A percentile compares a stretch with the other conserved stretches of the same genome.
These are phyloP conservation scores for Neonectria punicea DNA, from an alignment of 2,329 filamentous ascomycete species.

Conservation along the genomic window DNA sequence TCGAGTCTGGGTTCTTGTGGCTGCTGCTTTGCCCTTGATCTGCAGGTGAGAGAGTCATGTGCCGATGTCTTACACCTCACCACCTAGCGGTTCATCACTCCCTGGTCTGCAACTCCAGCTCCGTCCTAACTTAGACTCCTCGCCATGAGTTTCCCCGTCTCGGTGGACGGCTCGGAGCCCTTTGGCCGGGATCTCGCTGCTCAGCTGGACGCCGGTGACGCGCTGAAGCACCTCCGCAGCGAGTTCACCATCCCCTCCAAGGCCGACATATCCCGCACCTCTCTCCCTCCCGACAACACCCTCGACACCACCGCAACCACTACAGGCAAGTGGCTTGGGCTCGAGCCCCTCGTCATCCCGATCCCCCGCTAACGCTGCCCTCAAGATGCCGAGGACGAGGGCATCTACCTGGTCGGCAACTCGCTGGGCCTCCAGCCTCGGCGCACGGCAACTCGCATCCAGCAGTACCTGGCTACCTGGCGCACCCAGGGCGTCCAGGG, in stretches of 20 bases:
- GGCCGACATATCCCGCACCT: conserved; percentile 43
- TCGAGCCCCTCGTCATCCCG: background rate
- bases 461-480: conserved; percentile 81
- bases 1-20: background rate
- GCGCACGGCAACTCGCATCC: conserved; percentile 65
- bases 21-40: background rate
- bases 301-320: background rate
- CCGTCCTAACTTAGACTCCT: conserved; percentile 2
- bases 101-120: background rate
- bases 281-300: conserved; percentile 30
- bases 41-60: background rate
- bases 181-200: conserved; percentile 30
- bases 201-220: conserved; percentile 65
- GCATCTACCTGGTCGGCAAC: conserved; percentile 85
- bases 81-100: background rate
- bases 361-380: background rate
- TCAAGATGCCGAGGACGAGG: conserved; percentile 24
- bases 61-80: background rate
- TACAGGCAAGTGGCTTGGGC: conserved; percentile 13
- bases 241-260: conserved; percentile 77
- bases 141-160: conserved; percentile 30
- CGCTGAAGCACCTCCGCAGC: conserved; percentile 64
- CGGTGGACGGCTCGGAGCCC: conserved; percentile 5
- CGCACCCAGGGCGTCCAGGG: conserved; percentile 82
- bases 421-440: conserved; percentile 83